phyloP scores from a whole-genome alignment of 495 filamentous ascomycete species.

The Oleoguttula mirabilis region DNA sequence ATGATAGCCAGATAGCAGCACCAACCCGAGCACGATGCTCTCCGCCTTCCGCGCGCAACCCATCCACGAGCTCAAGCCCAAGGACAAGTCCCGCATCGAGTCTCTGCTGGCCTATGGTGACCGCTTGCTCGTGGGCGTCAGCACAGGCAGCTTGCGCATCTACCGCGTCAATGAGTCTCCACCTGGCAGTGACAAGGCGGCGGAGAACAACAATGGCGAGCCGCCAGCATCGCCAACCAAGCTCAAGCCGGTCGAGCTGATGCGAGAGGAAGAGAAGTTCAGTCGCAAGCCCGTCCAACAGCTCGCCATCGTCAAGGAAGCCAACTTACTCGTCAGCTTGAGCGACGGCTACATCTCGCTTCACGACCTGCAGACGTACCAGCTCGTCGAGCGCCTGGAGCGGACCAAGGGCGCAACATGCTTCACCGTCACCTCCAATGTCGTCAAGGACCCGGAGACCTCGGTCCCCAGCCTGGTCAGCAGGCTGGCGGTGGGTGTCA shows the following conservation, averaged over 20 bases:
- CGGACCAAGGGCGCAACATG: slow-evolving; percentile 77
- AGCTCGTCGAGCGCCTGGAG: slow-evolving; percentile 61
- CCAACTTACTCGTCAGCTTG: slow-evolving; percentile 76
- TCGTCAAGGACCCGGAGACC: slow-evolving; percentile 75
- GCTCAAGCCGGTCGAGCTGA: slow-evolving; percentile 59
- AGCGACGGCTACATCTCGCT: slow-evolving; percentile 78
- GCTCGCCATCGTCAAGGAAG: slow-evolving; percentile 89
- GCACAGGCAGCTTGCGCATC: slow-evolving; percentile 76
- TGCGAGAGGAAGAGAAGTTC: slow-evolving; percentile 90
- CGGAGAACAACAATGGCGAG: slow-evolving; percentile 20
- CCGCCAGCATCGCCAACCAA: slow-evolving; percentile 31
- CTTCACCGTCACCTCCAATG: slow-evolving; percentile 89
- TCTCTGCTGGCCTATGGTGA: slow-evolving; percentile 87
- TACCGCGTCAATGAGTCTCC: slow-evolving; percentile 71
- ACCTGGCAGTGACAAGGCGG: slow-evolving; percentile 17
- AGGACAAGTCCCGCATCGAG: slow-evolving; percentile 93
- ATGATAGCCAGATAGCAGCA: no score
- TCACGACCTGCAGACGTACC: slow-evolving; percentile 76
- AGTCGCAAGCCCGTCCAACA: slow-evolving; percentile 79
- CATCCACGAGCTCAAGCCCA: slow-evolving; percentile 86
- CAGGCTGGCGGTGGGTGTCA: slow-evolving; percentile 78
- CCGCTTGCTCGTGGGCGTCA: slow-evolving; percentile 78
- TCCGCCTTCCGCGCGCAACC: slow-evolving; percentile 94
- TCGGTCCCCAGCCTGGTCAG: slow-evolving; percentile 85
- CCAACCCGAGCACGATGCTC: no score